Evolutionary conservation across 805 yeast species (phyloP).

Genomic region (Yarrowia deformans): DNA sequence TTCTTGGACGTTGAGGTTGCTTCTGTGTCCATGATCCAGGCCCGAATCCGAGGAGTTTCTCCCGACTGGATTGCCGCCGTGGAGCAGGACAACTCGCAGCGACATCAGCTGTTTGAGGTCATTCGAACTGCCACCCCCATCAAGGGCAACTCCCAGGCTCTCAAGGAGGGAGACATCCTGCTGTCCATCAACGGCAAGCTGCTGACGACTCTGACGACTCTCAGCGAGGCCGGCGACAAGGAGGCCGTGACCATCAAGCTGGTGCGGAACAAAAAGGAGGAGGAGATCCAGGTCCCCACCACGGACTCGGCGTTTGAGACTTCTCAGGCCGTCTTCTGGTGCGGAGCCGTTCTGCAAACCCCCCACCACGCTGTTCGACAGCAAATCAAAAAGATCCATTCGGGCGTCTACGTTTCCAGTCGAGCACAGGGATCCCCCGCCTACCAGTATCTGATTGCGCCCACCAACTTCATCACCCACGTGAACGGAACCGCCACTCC

Average conservation of each 20-base stretch:
- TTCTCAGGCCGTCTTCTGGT: constrained; percentile 75
- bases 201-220: constrained; percentile 71
- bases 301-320: constrained; percentile 67
- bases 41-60: constrained; percentile 86
- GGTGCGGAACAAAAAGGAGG: constrained; percentile 72
- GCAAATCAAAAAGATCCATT: constrained; percentile 76
- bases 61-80: constrained; percentile 78
- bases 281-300: constrained; percentile 69
- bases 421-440: constrained; percentile 87
- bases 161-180: constrained; percentile 74
- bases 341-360: constrained; percentile 80
- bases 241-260: constrained; percentile 63
- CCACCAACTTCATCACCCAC: constrained; percentile 87
- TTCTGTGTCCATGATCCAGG: constrained; percentile 71
- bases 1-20: constrained; percentile 82
- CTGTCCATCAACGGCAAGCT: constrained; percentile 70
- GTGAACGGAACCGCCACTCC: constrained; percentile 79
- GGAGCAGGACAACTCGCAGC: constrained; percentile 68
- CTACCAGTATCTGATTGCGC: constrained; percentile 75
- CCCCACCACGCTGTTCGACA: constrained; percentile 96
- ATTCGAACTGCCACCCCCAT: constrained; percentile 62
- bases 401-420: constrained; percentile 81
- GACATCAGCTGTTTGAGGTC: constrained; percentile 75
- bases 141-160: constrained; percentile 46
- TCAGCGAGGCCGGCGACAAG: constrained; percentile 58